A percentile compares a stretch with the other conserved stretches of the same genome.
These are phyloP conservation scores for Kuraishia capsulata DNA, from an alignment of 805 yeast species.

Conservation along the genomic window DNA sequence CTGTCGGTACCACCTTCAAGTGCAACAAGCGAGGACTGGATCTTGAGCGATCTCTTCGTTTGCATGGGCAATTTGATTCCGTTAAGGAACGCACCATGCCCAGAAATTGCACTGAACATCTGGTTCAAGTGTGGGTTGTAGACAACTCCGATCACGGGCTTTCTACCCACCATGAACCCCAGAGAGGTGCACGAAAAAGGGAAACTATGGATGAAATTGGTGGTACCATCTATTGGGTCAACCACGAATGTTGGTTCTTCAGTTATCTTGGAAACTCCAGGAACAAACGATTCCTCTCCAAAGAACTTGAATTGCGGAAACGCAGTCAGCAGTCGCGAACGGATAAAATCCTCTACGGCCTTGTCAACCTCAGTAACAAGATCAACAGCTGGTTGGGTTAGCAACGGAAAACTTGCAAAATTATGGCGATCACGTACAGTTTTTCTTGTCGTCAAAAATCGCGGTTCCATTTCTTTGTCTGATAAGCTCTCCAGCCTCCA, in stretches of 20 bases:
- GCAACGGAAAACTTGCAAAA: not conserved
- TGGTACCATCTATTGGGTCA: slow-evolving; percentile 61
- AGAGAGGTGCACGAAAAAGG: slow-evolving; percentile 56
- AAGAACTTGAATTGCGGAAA: slow-evolving; percentile 45
- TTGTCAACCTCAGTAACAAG: slow-evolving; percentile 55
- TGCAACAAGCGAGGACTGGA: slow-evolving; percentile 46
- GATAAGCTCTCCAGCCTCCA: slow-evolving; percentile 41
- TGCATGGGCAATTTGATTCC: slow-evolving; percentile 24
- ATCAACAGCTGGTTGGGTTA: slow-evolving; percentile 33
- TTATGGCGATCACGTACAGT: slow-evolving; percentile 13
- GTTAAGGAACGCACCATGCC: slow-evolving; percentile 46
- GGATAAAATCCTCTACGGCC: slow-evolving; percentile 35
- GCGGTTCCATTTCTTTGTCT: slow-evolving; percentile 37
- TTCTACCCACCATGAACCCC: slow-evolving; percentile 39
- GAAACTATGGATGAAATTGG: slow-evolving; percentile 54
- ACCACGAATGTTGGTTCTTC: slow-evolving; percentile 54
- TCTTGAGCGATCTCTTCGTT: slow-evolving; percentile 24
- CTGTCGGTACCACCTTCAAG: slow-evolving; percentile 58
- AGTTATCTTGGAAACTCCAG: slow-evolving; percentile 36
- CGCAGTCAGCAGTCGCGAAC: slow-evolving; percentile 15
- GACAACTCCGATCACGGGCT: slow-evolving; percentile 56
- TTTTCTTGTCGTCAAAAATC: slow-evolving; percentile 46
- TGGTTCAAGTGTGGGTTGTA: slow-evolving; percentile 49
- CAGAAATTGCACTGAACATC: slow-evolving; percentile 45
- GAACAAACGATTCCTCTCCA: slow-evolving; percentile 52